phyloP scores from a whole-genome alignment of 2,329 filamentous ascomycete species.

The Periconia digitata region DNA sequence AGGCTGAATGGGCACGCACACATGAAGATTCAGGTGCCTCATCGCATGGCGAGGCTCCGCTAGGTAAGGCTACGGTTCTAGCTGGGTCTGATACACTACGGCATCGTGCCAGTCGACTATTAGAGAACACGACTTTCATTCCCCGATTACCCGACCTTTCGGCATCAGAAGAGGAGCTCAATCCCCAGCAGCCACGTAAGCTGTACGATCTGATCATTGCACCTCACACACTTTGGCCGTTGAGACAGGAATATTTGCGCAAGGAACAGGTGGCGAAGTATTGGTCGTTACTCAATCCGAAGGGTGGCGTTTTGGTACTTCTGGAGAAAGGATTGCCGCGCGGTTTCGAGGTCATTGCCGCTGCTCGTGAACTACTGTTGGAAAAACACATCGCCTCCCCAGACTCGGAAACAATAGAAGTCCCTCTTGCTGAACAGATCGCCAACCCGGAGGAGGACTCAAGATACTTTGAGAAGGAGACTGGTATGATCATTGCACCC shows the following conservation, averaged over 20 bases:
- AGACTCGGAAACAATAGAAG: constrained; percentile 48
- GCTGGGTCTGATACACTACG: constrained; percentile 75
- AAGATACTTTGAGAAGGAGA: constrained; percentile 51
- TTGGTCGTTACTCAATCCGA: constrained; percentile 80
- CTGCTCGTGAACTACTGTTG: constrained; percentile 77
- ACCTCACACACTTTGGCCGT: constrained; percentile 76
- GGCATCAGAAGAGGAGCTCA: constrained; percentile 57
- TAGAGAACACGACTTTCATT: constrained; percentile 89
- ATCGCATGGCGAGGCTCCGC: constrained; percentile 46
- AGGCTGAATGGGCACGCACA: constrained; percentile 78
- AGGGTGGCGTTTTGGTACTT: constrained; percentile 83
- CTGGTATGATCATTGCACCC: constrained; percentile 63
- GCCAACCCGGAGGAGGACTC: constrained; percentile 41
- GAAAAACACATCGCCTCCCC: constrained; percentile 72
- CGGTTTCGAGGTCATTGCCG: constrained; percentile 89
- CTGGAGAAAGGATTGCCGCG: constrained; percentile 89
- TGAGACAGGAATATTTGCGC: constrained; percentile 74
- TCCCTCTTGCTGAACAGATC: constrained; percentile 41
- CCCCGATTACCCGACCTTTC: constrained; percentile 88
- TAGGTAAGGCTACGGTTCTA: constrained; percentile 78
- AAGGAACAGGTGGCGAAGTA: constrained; percentile 82
- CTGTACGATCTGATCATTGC: constrained; percentile 88
- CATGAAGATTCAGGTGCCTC: constrained; percentile 41
- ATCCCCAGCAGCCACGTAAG: constrained; percentile 59
- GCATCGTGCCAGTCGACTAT: constrained; percentile 71